Evolutionary conservation across 1,284 basidiomycete species (phyloP).

Genomic region (Leucoagaricus sp.): DNA sequence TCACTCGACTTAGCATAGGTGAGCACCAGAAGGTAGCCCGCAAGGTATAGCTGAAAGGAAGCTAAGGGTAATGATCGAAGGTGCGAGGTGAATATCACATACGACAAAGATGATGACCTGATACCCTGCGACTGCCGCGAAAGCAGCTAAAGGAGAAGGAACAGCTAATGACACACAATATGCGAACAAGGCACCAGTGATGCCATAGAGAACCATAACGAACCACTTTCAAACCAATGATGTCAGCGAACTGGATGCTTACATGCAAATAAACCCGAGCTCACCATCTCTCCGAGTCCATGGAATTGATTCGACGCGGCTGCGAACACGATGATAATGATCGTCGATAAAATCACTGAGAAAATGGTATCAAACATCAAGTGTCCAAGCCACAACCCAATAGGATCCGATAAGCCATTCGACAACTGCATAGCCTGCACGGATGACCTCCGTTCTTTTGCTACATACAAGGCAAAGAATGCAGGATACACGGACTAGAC

Average conservation of each 20-base stretch:
- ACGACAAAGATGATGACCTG: conserved; percentile 75
- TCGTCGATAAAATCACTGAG: conserved; percentile 55
- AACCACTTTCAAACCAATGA: conserved; percentile 62
- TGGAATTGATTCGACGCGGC: conserved; percentile 61
- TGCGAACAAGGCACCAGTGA: conserved; percentile 66
- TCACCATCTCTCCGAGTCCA: conserved; percentile 68
- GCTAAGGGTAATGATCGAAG: not conserved
- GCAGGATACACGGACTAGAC: conserved; percentile 72
- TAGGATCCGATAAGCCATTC: conserved; percentile 73
- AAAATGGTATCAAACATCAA: conserved; percentile 73
- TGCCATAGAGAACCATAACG: conserved; percentile 69
- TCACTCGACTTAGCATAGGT: conserved; percentile 68
- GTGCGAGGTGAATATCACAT: conserved; percentile 26
- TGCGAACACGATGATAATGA: conserved; percentile 66
- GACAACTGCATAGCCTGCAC: conserved; percentile 80
- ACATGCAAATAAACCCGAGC: conserved; percentile 25
- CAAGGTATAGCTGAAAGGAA: conserved; percentile 56
- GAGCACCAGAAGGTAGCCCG: conserved; percentile 66
- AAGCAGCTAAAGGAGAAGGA: conserved; percentile 71
- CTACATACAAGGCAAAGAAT: conserved; percentile 78
- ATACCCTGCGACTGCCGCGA: conserved; percentile 74
- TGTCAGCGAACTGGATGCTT: not conserved
- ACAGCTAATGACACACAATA: conserved; percentile 68
- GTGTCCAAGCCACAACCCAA: conserved; percentile 80
- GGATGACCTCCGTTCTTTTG: conserved; percentile 63